Base-by-base conservation (phyloP, 805 yeast species). In the Metahyphopichia silvanorum region DNA sequence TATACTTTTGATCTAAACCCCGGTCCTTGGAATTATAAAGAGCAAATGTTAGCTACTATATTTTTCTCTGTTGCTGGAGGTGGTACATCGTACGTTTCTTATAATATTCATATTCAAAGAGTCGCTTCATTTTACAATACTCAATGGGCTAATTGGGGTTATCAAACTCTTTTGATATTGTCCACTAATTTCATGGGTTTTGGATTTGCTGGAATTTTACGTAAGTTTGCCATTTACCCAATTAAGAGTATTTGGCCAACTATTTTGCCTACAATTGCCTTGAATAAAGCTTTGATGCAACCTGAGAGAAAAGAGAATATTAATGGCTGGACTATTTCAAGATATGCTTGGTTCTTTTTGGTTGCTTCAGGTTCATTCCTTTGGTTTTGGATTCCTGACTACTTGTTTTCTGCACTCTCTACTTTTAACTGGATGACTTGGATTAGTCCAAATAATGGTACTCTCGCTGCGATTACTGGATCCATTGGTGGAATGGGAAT, bases 31-130 rank as follows among this genome's bases (percentile, higher is more conserved):
- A 59, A 66, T 18, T 63, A 53, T 40, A 79, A 79, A 48, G 86
- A 79, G 45, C 86, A 80, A 51, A 76, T 78, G 79, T 65, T 81
- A 37, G 64, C 81, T 1, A 74, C 86, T 5, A 47, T 68, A 18
- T 60, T 46, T 41, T 45, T 36, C 54, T 37, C 38, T 53, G 14
- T 20, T 25, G 50, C 54, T 31, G 50, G 54, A 31, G 37, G 30
- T 13, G 14, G 15, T 11, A 16, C 30, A 10, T 16, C 50, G 27
- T 59, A 38, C 19, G 49, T 43, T 10, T 21, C 39, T 3, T 45
- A 27, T 29, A 51, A 49, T 33, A 47, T 52, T 28, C 43, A 40
- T 12, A 48, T 44, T 6, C 46, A 39, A 35, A 60, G 53, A 35
- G 20, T 48, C 22, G 37, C 39, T n/a, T 33, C 46, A n/a, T 63